phyloP scores from a whole-genome alignment of 2,329 filamentous ascomycete genomes.

The Stagonosporopsis cucurbitacearum region DNA sequence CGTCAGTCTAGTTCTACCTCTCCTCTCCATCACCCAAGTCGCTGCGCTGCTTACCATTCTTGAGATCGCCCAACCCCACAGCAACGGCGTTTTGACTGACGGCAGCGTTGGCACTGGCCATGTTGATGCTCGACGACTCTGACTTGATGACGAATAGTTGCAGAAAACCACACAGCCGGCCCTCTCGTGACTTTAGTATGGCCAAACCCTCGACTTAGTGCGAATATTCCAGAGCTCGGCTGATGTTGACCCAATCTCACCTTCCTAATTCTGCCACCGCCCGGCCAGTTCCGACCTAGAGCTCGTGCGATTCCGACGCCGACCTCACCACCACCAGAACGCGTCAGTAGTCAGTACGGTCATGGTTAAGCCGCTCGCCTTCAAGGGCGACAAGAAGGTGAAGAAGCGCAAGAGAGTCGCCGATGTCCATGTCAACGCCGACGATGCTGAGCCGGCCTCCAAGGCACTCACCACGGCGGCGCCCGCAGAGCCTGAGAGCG shows the following conservation, averaged over 20 bases:
- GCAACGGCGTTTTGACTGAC: slow-evolving; percentile 39
- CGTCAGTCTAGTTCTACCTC: slow-evolving; percentile 14
- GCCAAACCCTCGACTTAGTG: slow-evolving; percentile 5
- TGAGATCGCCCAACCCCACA: slow-evolving; percentile 50
- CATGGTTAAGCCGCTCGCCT: slow-evolving; percentile 89
- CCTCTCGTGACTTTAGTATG: slow-evolving; percentile 24
- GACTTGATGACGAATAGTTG: not conserved
- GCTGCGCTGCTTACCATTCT: slow-evolving; percentile 49
- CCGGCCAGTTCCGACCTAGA: slow-evolving; percentile 27
- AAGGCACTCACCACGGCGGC: slow-evolving; percentile 48
- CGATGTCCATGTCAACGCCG: slow-evolving; percentile 57
- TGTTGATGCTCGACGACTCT: slow-evolving; percentile 2
- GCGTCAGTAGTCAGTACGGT: no score
- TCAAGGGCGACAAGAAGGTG: slow-evolving; percentile 96
- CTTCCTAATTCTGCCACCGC: slow-evolving; percentile 38
- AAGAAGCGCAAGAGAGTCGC: slow-evolving; percentile 86
- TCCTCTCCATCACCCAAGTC: no score
- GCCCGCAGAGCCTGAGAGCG: slow-evolving; percentile 61
- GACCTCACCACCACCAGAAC: slow-evolving; percentile 13
- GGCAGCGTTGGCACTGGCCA: slow-evolving; percentile 31
- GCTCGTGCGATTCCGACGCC: slow-evolving; percentile 22
- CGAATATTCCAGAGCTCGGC: slow-evolving; percentile 11
- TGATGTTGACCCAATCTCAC: slow-evolving; percentile 26
- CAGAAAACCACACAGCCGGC: slow-evolving; percentile 6
- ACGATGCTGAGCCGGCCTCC: slow-evolving; percentile 49